Evolutionary conservation across 176 grass and related monocot genomes (phyloP).

Genomic region (Triticum urartu): DNA sequence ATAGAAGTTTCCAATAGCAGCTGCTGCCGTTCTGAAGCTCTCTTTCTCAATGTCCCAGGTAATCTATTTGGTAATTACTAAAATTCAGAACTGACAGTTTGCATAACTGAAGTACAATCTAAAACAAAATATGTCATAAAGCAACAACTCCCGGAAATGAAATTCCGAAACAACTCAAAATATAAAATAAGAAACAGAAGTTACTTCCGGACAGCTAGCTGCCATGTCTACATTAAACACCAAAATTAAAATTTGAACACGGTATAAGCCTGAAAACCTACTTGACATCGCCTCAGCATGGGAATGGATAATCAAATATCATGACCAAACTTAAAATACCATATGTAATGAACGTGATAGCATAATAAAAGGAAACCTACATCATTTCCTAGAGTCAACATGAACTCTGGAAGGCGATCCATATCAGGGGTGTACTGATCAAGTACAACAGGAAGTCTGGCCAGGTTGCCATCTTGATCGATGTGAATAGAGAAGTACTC

Average conservation of each 20-base stretch:
- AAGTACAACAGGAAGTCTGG: constrained; percentile 85
- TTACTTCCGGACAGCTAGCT: not conserved
- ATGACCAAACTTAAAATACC: not conserved
- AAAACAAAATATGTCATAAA: constrained; percentile 31
- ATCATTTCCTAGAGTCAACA: constrained; percentile 81
- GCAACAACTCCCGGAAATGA: not conserved
- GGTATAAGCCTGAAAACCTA: constrained; percentile 5
- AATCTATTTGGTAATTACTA: constrained; percentile 43
- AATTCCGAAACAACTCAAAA: constrained; percentile 11
- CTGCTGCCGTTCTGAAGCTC: constrained; percentile 71
- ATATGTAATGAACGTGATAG: not conserved
- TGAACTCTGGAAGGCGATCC: constrained; percentile 80
- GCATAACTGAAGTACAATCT: not conserved
- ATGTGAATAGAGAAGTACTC: constrained; percentile 85
- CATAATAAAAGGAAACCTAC: constrained; percentile 51
- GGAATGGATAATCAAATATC: not conserved
- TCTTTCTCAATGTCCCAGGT: constrained; percentile 84
- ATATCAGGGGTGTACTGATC: constrained; percentile 91
- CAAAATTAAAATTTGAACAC: constrained; percentile 10
- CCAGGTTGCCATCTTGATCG: constrained; percentile 67
- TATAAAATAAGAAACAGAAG: constrained; percentile 4
- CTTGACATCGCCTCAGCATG: not conserved
- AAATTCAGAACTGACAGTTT: constrained; percentile 3
- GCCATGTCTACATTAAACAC: not conserved
- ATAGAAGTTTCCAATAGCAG: constrained; percentile 84